Evolutionary conservation across 129 eudicot genomes (phyloP), one percentile per base, ranked within the genome.

Genomic region (Flaveria brownii): DNA sequence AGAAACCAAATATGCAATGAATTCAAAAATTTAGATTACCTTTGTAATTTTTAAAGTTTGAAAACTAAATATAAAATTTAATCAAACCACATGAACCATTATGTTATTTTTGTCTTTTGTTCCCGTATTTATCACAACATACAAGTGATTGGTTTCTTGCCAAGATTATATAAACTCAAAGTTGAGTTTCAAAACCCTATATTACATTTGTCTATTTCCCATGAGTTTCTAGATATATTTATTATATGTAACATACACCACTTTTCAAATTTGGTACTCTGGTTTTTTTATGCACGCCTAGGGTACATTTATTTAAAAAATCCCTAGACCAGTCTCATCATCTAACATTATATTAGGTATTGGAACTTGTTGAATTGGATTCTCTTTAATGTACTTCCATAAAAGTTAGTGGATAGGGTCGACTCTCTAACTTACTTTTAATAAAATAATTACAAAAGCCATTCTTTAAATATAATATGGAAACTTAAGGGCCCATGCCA

Each of bases 361-460:
- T 71, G 77, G 77, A 62, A 71, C 70, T 78, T 78, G 82, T 71
- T 78, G 77, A 71, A 78, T 78, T 78, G 82, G 82, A 78, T 71
- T 78, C 77, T 61, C 82, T 51, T 79, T 71, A 17, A 71, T 79
- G 82, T 79, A 79, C 82, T 72, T 72, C 78, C 69, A 72, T 72
- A 65, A 72, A 73, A 72, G 68, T 79, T 79, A 41, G 78, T 79
- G 83, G 83, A 72, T 79, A 72, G 78, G 83, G 83, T 79, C 83
- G 60, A 73, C 42, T 72, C 74, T 79, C 78, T 41, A 78, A 79
- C 78, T 72, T 79, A 23, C 78, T 79, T 72, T 63, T 39, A 64
- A 62, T 79, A 72, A 36, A 52, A 63, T 62, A 71, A 79, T 63
- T 63, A 65, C 54, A 72, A 78, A 72, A 63, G 73, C 55, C 49